Evolutionary conservation across 441 rosid species (phyloP).

Genomic region (Gossypium gossypioides): DNA sequence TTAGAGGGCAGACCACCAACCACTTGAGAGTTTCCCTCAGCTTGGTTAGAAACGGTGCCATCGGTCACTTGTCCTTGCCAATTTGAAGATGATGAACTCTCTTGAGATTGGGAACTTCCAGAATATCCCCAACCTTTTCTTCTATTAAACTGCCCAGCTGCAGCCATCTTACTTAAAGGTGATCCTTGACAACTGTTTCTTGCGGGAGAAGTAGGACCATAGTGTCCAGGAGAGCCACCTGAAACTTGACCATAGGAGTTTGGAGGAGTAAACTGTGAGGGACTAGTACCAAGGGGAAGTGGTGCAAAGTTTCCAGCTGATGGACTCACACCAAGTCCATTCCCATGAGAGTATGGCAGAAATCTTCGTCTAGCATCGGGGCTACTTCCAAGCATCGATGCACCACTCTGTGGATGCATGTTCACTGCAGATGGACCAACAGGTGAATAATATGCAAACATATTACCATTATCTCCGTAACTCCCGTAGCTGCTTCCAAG

Average conservation of each 20-base stretch:
- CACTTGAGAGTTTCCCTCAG: constrained; percentile 48
- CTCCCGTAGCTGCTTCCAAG: constrained; percentile 90
- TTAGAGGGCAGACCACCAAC: constrained; percentile 45
- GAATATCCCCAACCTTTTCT: constrained; percentile 73
- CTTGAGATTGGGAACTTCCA: constrained; percentile 73
- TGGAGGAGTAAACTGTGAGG: constrained; percentile 95
- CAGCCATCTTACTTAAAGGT: constrained; percentile 81
- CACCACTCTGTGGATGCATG: constrained; percentile 66
- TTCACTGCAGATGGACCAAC: constrained; percentile 75
- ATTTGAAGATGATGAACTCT: constrained; percentile 43
- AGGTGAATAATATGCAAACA: constrained; percentile 90
- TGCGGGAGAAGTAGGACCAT: constrained; percentile 94
- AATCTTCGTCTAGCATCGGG: constrained; percentile 82
- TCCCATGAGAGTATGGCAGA: constrained; percentile 70
- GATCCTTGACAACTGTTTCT: constrained; percentile 88
- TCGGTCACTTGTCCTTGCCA: constrained; percentile 68
- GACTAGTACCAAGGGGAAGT: constrained; percentile 92
- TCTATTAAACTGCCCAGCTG: constrained; percentile 72
- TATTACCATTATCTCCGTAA: constrained; percentile 66
- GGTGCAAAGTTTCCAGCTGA: constrained; percentile 87
- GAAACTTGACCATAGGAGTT: constrained; percentile 56
- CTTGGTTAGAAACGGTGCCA: constrained; percentile 36
- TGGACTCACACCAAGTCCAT: constrained; percentile 84
- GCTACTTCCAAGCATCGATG: constrained; percentile 75
- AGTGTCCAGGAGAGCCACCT: constrained; percentile 85